Percentiles rank a stretch among this genome's conserved stretches.
Conservation (phyloP, 2,329 filamentous ascomycete species). For the Didymella keratinophila region DNA sequence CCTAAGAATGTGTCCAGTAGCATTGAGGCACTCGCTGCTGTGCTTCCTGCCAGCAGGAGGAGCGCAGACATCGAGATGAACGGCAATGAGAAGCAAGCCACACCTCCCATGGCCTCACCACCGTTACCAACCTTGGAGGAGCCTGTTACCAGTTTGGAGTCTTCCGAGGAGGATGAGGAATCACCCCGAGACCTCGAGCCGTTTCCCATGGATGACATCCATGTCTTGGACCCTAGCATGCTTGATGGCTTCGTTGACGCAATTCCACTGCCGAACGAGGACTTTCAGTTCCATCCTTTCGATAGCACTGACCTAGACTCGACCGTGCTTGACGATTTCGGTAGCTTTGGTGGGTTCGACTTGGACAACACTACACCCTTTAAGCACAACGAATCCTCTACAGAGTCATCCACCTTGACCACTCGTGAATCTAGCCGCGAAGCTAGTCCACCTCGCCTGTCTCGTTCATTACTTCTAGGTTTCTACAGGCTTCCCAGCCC, state of each 20-base stretch:
- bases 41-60: conserved; percentile 44
- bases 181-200: conserved; percentile 37
- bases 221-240: conserved; percentile 33
- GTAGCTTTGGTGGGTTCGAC: conserved; percentile 29
- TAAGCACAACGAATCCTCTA: conserved; percentile 29
- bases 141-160: conserved; percentile 27
- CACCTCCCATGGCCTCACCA: conserved; percentile 30
- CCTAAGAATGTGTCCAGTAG: conserved; percentile 44
- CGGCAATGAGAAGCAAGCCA: conserved; percentile 24
- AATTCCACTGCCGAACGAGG: conserved; percentile 33
- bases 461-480: conserved; percentile 50
- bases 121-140: conserved; percentile 29
- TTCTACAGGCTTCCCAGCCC: conserved; percentile 49
- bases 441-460: conserved; percentile 41
- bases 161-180: conserved; percentile 37
- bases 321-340: conserved; percentile 9
- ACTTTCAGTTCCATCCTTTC: conserved; percentile 38
- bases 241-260: conserved; percentile 37
- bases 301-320: conserved; percentile 41
- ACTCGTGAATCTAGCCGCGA: conserved; percentile 30
- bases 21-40: conserved; percentile 49
- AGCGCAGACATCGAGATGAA: conserved; percentile 23
- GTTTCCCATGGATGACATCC: conserved; percentile 37
- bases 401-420: conserved; percentile 21
- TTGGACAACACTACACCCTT: conserved; percentile 33